Percentiles rank a stretch among this genome's conserved stretches.
These are phyloP conservation scores for Petunia axillaris DNA, from an alignment of 257 asterid species.

Conservation along the genomic window DNA sequence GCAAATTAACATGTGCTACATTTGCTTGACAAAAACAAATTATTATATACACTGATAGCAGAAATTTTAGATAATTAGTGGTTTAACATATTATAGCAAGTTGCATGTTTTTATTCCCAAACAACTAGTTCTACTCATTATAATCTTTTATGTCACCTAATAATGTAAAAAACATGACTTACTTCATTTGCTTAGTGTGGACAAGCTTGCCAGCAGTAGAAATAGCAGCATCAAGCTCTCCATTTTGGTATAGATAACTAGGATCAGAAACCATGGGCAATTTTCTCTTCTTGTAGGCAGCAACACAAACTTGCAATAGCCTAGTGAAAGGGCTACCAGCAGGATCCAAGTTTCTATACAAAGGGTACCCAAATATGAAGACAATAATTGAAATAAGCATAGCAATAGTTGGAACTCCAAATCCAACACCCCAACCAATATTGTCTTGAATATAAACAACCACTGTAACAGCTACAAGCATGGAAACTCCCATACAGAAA, in stretches of 20 bases:
- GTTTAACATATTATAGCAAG: background rate
- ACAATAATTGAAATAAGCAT: conserved; percentile 69
- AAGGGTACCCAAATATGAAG: conserved; percentile 70
- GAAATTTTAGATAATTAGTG: background rate
- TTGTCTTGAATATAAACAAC: conserved; percentile 79
- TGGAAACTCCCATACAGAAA: conserved; percentile 86
- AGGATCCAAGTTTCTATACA: conserved; percentile 74
- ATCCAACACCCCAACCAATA: conserved; percentile 93
- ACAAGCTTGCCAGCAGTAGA: conserved; percentile 67
- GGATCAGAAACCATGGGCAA: conserved; percentile 45
- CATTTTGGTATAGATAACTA: conserved; percentile 52
- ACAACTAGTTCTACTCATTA: background rate
- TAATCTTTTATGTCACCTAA: too few species aligned
- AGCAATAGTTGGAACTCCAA: conserved; percentile 71
- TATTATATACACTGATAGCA: background rate
- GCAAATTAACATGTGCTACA: background rate
- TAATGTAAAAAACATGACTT: conserved; percentile 21
- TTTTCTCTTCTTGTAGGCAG: conserved; percentile 75
- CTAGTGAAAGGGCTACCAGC: conserved; percentile 97
- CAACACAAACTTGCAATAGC: conserved; percentile 73
- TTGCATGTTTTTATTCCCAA: background rate
- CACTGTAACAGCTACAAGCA: conserved; percentile 77
- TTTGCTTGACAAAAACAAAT: background rate
- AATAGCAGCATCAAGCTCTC: conserved; percentile 61
- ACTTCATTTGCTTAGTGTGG: conserved; percentile 65